Percentiles rank a stretch among this genome's conserved stretches.
Evolutionary conservation across 306 rosid genomes (phyloP).

Genomic region (Mimosa pudica): DNA sequence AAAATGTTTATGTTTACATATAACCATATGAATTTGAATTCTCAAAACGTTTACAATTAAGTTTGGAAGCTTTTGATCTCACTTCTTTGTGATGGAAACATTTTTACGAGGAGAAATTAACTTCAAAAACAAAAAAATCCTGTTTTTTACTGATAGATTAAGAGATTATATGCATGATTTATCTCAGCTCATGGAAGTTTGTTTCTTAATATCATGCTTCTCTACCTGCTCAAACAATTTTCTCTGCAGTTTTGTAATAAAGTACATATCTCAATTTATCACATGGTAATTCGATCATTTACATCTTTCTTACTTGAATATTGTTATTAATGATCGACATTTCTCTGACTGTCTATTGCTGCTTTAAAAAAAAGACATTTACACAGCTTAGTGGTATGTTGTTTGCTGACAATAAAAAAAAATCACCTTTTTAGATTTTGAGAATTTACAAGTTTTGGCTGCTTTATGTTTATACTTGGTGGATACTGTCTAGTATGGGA

Average conservation of each 20-base stretch:
- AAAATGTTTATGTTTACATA: slow-evolving; percentile 9
- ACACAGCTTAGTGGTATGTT: neutral
- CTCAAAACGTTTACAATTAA: neutral
- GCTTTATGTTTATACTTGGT: slow-evolving; percentile 17
- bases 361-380: neutral
- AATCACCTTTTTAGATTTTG: neutral
- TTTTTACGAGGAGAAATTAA: neutral
- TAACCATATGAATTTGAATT: neutral
- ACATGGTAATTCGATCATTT: slow-evolving; percentile 1
- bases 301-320: neutral
- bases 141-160: neutral
- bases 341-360: neutral
- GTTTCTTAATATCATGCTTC: no score
- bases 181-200: no score
- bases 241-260: no score
- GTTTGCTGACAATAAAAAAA: neutral
- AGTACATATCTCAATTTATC: neutral
- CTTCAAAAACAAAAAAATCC: neutral
- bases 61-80: neutral
- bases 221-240: no score
- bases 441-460: slow-evolving; percentile 11
- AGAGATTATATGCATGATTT: no score
- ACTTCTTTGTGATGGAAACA: neutral
- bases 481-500: no score
- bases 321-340: neutral